Conservation (phyloP, 2,329 filamentous ascomycete species). For the Dichotomopilus funicola region DNA sequence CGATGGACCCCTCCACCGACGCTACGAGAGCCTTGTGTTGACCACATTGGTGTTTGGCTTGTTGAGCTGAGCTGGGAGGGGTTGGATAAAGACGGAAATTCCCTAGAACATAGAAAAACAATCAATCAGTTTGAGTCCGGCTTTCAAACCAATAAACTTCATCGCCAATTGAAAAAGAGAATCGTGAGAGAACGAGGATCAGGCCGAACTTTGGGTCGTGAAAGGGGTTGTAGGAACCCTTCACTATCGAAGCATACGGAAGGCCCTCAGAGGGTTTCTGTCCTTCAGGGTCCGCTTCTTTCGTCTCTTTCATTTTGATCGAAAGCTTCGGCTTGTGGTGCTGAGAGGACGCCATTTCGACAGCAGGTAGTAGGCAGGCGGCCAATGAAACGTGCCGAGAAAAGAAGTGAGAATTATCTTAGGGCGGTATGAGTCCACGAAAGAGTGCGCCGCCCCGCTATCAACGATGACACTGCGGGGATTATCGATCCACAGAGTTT, state of each 20-base stretch:
- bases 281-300: not conserved
- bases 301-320: slow-evolving; percentile 4
- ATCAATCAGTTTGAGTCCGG: slow-evolving; percentile 22
- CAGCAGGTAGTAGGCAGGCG: too few relatives aligned
- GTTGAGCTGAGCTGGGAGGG: slow-evolving; percentile 48
- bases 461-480: too few relatives aligned
- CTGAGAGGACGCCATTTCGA: slow-evolving; percentile 2
- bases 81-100: slow-evolving; percentile 60
- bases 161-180: not conserved
- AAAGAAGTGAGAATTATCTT: not conserved
- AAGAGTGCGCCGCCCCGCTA: too few relatives aligned
- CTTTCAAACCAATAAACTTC: not conserved
- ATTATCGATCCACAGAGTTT: too few relatives aligned
- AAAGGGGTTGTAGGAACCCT: slow-evolving; percentile 15
- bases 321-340: slow-evolving; percentile 2
- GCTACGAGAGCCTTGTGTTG: slow-evolving; percentile 42
- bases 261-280: slow-evolving; percentile 9
- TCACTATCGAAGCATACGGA: slow-evolving; percentile 18
- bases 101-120: slow-evolving; percentile 39
- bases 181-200: not conserved
- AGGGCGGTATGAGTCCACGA: too few relatives aligned
- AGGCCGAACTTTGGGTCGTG: too few relatives aligned
- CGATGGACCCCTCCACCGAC: slow-evolving; percentile 45
- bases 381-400: not conserved
- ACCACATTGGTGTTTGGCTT: slow-evolving; percentile 49